Conservation (phyloP, 2,329 filamentous ascomycete species). For the Apiospora rasikravindrae region DNA sequence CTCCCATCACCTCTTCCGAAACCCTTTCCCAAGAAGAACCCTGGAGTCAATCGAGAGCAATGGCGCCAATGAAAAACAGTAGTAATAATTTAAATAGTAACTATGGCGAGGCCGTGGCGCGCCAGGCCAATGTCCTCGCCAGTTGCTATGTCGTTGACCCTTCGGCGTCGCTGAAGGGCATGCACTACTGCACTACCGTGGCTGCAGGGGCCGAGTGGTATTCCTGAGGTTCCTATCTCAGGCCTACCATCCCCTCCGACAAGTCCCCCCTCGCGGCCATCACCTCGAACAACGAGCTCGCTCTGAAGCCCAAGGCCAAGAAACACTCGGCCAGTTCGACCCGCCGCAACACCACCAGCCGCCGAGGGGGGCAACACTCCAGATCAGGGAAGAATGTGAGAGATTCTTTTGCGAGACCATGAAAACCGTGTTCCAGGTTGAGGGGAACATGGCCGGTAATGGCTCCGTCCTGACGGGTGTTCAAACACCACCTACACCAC, state of each 20-base stretch:
- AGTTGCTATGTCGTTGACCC: conserved; percentile 87
- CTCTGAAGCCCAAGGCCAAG: conserved; percentile 63
- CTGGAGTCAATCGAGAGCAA: conserved; percentile 40
- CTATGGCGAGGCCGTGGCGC: conserved; percentile 71
- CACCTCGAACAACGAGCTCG: conserved; percentile 70
- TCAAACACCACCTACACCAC: conserved; percentile 57
- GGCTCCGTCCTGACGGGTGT: conserved; percentile 89
- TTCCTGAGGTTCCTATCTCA: conserved; percentile 89
- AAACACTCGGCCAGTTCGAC: conserved; percentile 41
- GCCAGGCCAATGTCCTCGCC: conserved; percentile 79
- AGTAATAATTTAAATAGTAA: conserved; percentile 77
- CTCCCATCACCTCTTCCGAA: not conserved
- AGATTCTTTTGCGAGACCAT: conserved; percentile 99
- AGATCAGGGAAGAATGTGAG: conserved; percentile 99
- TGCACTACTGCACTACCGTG: conserved; percentile 96
- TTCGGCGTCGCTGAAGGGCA: conserved; percentile 74
- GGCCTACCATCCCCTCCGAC: conserved; percentile 82
- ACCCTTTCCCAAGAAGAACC: conserved; percentile 9
- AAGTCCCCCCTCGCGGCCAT: conserved; percentile 87
- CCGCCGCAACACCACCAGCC: conserved; percentile 47
- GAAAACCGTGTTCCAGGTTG: conserved; percentile 93
- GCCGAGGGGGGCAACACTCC: conserved; percentile 89
- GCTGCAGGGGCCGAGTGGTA: conserved; percentile 88
- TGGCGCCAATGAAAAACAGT: conserved; percentile 75
- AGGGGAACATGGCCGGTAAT: conserved; percentile 78